Evolutionary conservation across 768 basidiomycete species (phyloP).

Genomic region (Hebeloma cylindrosporum): DNA sequence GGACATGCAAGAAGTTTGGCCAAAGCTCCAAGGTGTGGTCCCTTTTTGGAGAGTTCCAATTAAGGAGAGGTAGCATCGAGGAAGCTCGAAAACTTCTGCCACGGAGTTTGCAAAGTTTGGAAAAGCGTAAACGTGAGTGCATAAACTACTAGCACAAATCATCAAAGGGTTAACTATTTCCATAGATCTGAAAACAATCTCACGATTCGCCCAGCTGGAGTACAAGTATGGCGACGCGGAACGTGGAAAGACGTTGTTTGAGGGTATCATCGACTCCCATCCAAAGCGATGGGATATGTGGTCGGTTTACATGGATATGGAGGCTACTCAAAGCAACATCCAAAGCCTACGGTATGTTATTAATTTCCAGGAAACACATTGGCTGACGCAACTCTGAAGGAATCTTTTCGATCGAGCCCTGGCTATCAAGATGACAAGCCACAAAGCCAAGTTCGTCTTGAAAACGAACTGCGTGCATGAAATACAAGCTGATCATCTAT

Average conservation of each 20-base stretch:
- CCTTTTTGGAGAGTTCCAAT: slow-evolving; percentile 78
- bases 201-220: slow-evolving; percentile 92
- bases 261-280: slow-evolving; percentile 94
- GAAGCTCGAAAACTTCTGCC: slow-evolving; percentile 85
- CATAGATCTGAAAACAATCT: slow-evolving; percentile 91
- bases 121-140: slow-evolving; percentile 88
- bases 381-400: slow-evolving; percentile 38
- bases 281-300: slow-evolving; percentile 95
- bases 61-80: slow-evolving; percentile 71
- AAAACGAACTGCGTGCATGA: slow-evolving; percentile 1
- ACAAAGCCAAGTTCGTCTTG: slow-evolving; percentile 90
- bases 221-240: slow-evolving; percentile 94
- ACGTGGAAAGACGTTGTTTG: slow-evolving; percentile 93
- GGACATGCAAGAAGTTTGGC: slow-evolving; percentile 91
- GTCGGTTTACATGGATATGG: slow-evolving; percentile 97
- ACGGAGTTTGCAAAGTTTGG: slow-evolving; percentile 84
- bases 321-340: slow-evolving; percentile 77
- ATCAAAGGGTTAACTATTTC: background rate
- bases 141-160: background rate
- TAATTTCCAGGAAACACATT: slow-evolving; percentile 3
- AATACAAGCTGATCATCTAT: slow-evolving; percentile 10
- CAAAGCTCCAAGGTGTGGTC: slow-evolving; percentile 95
- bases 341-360: slow-evolving; percentile 66
- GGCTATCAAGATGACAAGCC: slow-evolving; percentile 83
- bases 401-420: slow-evolving; percentile 87